Evolutionary conservation across 768 basidiomycete genomes (phyloP), one percentile per base, ranked within the genome.

Genomic region (Mycena vulgaris): DNA sequence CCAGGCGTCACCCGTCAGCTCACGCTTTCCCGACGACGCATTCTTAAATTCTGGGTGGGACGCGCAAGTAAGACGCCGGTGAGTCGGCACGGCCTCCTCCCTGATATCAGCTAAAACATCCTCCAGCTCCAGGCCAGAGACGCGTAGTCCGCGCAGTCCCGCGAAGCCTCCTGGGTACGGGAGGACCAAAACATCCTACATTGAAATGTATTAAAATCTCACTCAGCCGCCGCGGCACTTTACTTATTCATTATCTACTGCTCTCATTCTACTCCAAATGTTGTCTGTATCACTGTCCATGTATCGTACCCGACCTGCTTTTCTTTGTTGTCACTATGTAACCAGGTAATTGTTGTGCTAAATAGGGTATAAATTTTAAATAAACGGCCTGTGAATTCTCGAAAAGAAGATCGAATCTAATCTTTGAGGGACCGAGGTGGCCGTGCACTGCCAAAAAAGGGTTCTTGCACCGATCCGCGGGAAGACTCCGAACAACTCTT

Each of bases 1-100:
- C 58, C 70, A 74, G 62, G 67, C 70, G 9, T 47, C 55, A 5
- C 63, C 66, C 1, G 13, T 19, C 19, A n/a, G 23, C 13, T 69
- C 60, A 39, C 30, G 23, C n/a, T 11, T 27, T 13, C 57, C 66
- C 1, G 57, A 35, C 25, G 68, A 59, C 5, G 5, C 53, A 3
- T 33, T 28, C 17, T 40, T 10, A 14, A 39, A 13, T 47, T 21
- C 37, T 21, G 6, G 28, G 17, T 8, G 37, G 28, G 17, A n/a
- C 2, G 14, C 48, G 25, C 40, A 31, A 19, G 11, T 0, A 1
- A 19, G 33, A 19, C 39, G n/a, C 45, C 31, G 17, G 55, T 27
- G 37, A 56, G 55, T 56, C 27, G 33, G 8, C n/a, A 25, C 25
- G 5, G 5, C 27, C 11, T 48, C 3, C 27, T 13, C 8, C 2